Percentiles rank a stretch among this genome's conserved stretches.
Conservation (phyloP, 768 basidiomycete genomes). For the Rhodosporidiobolus sp. region DNA sequence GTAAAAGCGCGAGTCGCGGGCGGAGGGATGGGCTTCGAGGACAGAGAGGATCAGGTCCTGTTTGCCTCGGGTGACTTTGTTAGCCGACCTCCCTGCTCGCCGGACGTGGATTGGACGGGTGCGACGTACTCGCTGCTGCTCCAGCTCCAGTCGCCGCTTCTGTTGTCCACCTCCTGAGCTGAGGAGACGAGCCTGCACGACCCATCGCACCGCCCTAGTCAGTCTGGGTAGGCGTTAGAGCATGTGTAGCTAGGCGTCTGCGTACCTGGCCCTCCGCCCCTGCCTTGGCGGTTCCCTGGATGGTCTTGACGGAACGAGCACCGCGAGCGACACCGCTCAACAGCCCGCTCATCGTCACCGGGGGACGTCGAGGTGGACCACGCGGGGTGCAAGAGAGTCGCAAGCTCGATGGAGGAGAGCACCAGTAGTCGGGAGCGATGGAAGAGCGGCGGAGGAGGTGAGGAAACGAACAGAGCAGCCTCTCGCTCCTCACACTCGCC, state of each 20-base stretch:
- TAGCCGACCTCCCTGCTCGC: not conserved
- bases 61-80: no score
- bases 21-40: slow-evolving; percentile 83
- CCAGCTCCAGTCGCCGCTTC: slow-evolving; percentile 23
- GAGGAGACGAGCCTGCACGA: not conserved
- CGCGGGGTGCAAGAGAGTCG: no score
- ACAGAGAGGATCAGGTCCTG: slow-evolving; percentile 97
- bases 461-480: no score
- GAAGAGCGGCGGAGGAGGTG: no score
- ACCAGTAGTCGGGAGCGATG: no score
- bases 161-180: slow-evolving; percentile 9
- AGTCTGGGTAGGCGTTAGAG: not conserved
- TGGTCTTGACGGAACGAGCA: not conserved
- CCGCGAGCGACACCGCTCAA: not conserved
- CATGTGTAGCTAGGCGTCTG: no score
- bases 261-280: slow-evolving; percentile 2
- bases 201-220: not conserved
- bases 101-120: no score
- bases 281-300: not conserved
- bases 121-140: slow-evolving; percentile 30
- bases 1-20: slow-evolving; percentile 84
- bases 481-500: no score
- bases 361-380: no score
- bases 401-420: no score
- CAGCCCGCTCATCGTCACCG: not conserved